Conservation (phyloP, 2,329 filamentous ascomycete species). For the Botrytis squamosa region DNA sequence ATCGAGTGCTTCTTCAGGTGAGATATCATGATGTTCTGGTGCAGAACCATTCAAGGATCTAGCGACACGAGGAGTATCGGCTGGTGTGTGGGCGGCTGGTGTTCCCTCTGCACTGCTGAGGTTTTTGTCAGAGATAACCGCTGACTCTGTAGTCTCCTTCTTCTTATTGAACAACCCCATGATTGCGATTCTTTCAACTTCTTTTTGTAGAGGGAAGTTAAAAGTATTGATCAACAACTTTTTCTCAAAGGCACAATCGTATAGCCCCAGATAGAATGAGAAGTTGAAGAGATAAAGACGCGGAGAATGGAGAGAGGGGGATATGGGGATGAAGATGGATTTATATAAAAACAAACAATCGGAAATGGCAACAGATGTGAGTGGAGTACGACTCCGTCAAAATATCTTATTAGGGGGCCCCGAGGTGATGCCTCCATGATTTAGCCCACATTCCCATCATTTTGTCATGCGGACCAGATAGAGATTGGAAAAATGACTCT, state of each 20-base stretch:
- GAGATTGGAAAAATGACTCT: not conserved
- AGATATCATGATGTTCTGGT: conserved; percentile 13
- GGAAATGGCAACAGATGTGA: not conserved
- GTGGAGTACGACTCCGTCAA: conserved; percentile 9
- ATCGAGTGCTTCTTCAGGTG: conserved; percentile 12
- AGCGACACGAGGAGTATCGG: conserved; percentile 19
- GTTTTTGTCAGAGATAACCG: conserved; percentile 22
- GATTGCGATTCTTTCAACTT: not conserved
- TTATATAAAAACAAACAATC: not conserved
- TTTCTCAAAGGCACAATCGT: not conserved
- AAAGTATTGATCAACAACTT: not conserved
- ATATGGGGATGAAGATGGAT: not conserved
- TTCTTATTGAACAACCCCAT: conserved; percentile 28
- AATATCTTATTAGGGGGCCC: not conserved
- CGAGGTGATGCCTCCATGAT: conserved; percentile 9
- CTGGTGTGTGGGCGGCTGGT: conserved; percentile 24
- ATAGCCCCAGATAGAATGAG: conserved; percentile 1
- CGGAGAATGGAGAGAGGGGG: conserved; percentile 12
- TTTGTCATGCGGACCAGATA: conserved; percentile 5
- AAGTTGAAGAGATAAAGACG: not conserved
- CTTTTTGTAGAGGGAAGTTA: not conserved
- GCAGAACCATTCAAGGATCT: conserved; percentile 11
- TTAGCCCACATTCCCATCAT: conserved; percentile 12
- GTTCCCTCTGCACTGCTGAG: conserved; percentile 19
- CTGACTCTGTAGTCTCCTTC: conserved; percentile 7